phyloP scores from a whole-genome alignment of 148 eudicot species.

The Chenopodium suecicum region DNA sequence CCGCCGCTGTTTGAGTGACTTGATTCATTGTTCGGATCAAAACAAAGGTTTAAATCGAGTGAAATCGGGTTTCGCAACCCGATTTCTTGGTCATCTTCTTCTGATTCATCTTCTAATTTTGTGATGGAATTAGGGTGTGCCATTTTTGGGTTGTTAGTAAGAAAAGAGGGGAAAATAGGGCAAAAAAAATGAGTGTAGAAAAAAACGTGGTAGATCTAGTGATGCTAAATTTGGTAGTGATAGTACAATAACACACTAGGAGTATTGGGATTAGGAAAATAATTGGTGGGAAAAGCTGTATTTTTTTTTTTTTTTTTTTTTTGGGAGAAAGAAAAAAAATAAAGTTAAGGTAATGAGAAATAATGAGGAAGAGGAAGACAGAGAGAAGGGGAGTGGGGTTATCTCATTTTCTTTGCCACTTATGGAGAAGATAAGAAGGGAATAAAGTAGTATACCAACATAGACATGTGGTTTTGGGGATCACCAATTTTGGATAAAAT shows the following conservation, averaged over 20 bases:
- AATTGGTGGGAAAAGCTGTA: slow-evolving; percentile 6
- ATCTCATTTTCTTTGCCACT: slow-evolving; percentile 11
- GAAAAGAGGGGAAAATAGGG: background rate
- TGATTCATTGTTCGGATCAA: slow-evolving; percentile 22
- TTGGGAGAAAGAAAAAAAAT: too few species aligned
- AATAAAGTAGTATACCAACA: slow-evolving; percentile 11
- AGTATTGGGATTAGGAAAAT: slow-evolving; percentile 9
- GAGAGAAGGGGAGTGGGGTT: slow-evolving; percentile 9
- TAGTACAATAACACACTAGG: background rate
- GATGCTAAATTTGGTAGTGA: background rate
- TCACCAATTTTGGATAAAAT: slow-evolving; percentile 6
- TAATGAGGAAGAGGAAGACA: slow-evolving; percentile 13
- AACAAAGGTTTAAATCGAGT: slow-evolving; percentile 44
- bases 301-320: background rate
- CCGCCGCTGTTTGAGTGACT: background rate
- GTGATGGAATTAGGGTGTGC: slow-evolving; percentile 7
- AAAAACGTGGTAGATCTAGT: too few species aligned
- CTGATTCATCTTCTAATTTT: background rate
- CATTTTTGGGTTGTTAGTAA: slow-evolving; percentile 16
- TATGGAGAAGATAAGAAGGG: slow-evolving; percentile 29
- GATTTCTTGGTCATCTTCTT: background rate
- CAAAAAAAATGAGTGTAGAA: background rate
- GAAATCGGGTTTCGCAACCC: slow-evolving; percentile 15
- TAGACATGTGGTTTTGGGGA: slow-evolving; percentile 1
- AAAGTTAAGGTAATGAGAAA: background rate